Base-by-base conservation (phyloP, 2,329 filamentous ascomycete genomes). In the Thermomyces lanuginosus region DNA sequence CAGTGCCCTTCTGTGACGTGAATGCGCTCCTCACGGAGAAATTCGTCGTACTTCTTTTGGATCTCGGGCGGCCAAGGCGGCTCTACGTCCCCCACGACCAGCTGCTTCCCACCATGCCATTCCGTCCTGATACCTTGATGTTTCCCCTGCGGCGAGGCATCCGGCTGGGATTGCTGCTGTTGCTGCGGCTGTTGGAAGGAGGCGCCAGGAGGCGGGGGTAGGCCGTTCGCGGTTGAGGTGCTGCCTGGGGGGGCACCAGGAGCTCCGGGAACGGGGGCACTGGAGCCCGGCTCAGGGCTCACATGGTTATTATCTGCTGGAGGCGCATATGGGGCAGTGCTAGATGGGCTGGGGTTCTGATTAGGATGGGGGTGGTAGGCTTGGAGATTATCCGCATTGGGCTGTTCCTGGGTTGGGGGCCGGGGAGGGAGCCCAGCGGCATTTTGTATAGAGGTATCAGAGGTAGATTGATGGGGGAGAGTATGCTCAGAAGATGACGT, bases 1-100 rank as follows among this genome's bases (percentile, higher is more conserved):
- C 60, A 64, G 12, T 61, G 51, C 15, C 59, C 60, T 41, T 64
- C 60, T 1, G 60, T 61, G 12, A 64, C 60, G 40, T 63, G 63
- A n/a, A 55, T 38, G 22, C 60, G 48, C 42, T 64, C 60, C 35
- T 62, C 51, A 28, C 56, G 55, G n/a, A 63, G 45, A 28, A 64
- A 64, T 28, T 60, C 51, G 31, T 63, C 58, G 35, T 63, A 64
- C 26, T 59, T 57, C 35, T 54, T 54, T 40, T 63, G 58, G 8
- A 60, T 51, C 9, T 58, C 55, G 8, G 58, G 56, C n/a, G 50
- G 51, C 58, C 58, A 62, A 3, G 54, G 55, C n/a, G 49, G 40
- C 36, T 63, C 58, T 16, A 53, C 49, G 27, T 57, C 51, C 8
- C 31, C 35, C 18, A 26, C 24, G 29, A 45, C 48, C 17, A 29